These are phyloP conservation scores for Monilinia fructicola DNA, from an alignment of 2,329 filamentous ascomycete species.

Conservation along the genomic window DNA sequence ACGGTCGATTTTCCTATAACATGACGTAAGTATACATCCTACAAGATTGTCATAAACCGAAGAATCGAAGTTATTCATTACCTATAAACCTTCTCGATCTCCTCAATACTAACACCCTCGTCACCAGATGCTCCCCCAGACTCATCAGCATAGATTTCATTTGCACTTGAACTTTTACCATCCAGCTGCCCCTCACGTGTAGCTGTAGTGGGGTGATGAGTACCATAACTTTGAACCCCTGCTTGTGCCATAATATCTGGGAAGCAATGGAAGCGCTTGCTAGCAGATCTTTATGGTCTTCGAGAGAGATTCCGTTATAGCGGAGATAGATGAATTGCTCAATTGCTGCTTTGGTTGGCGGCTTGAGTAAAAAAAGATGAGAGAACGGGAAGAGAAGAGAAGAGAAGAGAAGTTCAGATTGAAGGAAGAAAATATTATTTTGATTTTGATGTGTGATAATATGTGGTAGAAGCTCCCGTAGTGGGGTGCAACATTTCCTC, in stretches of 20 bases:
- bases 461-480: constrained; percentile 3
- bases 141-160: constrained; percentile 18
- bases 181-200: constrained; percentile 6
- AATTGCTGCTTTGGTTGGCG: constrained; percentile 9
- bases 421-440: constrained; percentile 9
- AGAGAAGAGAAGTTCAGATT: background rate
- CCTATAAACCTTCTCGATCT: constrained; percentile 43
- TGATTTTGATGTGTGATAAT: background rate
- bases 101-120: constrained; percentile 35
- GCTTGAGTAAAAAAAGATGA: background rate
- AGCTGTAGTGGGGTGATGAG: constrained; percentile 21
- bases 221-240: constrained; percentile 27
- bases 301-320: too few relatives aligned
- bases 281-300: constrained; percentile 29
- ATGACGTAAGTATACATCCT: constrained; percentile 13
- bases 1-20: constrained; percentile 51
- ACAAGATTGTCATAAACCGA: background rate
- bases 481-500: constrained; percentile 23
- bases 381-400: background rate
- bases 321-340: constrained; percentile 5
- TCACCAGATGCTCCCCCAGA: constrained; percentile 25
- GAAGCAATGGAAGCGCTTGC: constrained; percentile 40
- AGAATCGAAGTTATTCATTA: constrained; percentile 27
- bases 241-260: constrained; percentile 35
- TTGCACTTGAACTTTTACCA: constrained; percentile 19